Conservation (phyloP, 257 asterid genomes). For the Plantago elongata region DNA sequence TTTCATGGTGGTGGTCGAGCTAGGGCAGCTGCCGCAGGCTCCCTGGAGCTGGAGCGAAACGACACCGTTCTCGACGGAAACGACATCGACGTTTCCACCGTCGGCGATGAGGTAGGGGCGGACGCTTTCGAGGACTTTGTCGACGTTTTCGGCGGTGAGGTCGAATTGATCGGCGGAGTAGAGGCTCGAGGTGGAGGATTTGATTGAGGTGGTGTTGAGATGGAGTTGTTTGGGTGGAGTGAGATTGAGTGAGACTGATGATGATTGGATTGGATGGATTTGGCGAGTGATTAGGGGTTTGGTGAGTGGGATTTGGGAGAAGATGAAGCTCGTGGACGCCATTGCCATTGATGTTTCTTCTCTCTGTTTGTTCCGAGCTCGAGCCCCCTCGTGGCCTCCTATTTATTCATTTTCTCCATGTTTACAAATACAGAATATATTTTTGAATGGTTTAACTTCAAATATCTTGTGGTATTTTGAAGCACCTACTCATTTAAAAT, state of each 20-base stretch:
- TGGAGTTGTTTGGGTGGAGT: slow-evolving; percentile 15
- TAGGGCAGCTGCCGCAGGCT: slow-evolving; percentile 86
- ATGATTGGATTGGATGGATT: slow-evolving; percentile 21
- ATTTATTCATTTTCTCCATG: too few relatives aligned
- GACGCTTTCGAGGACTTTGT: slow-evolving; percentile 75
- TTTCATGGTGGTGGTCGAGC: slow-evolving; percentile 91
- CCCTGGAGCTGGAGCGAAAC: slow-evolving; percentile 86
- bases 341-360: not conserved
- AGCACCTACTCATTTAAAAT: too few relatives aligned
- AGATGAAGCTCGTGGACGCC: slow-evolving; percentile 25
- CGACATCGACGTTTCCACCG: slow-evolving; percentile 86
- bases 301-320: slow-evolving; percentile 15
- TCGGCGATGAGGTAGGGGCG: slow-evolving; percentile 90
- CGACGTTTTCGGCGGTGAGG: slow-evolving; percentile 70
- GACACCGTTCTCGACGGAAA: slow-evolving; percentile 75
- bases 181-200: slow-evolving; percentile 43
- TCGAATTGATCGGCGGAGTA: slow-evolving; percentile 78
- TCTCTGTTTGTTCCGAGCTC: too few relatives aligned
- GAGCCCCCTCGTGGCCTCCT: too few relatives aligned
- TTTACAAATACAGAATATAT: too few relatives aligned
- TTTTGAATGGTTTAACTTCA: too few relatives aligned
- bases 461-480: too few relatives aligned
- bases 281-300: not conserved
- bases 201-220: slow-evolving; percentile 23
- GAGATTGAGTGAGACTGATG: slow-evolving; percentile 17